Conservation (phyloP, 2,329 filamentous ascomycete species). For the Clonostachys sp. region DNA sequence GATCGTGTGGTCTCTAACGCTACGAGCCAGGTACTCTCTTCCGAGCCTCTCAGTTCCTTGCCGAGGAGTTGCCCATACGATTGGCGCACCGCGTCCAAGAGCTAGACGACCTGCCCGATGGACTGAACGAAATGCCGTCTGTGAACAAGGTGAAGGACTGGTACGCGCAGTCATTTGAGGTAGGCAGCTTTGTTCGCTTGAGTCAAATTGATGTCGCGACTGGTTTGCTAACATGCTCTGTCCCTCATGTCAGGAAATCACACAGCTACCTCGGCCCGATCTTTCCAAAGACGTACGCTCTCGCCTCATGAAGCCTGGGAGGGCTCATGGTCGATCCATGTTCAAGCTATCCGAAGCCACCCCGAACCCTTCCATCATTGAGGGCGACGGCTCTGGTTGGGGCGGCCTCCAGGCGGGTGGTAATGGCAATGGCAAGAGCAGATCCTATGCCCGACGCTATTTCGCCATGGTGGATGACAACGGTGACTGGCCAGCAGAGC, state of each 20-base stretch:
- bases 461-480: constrained; percentile 89
- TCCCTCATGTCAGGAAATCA: constrained; percentile 73
- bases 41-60: constrained; percentile 95
- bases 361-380: constrained; percentile 81
- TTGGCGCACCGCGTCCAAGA: constrained; percentile 95
- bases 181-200: constrained; percentile 35
- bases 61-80: constrained; percentile 95
- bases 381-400: constrained; percentile 72
- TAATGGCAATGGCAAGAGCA: constrained; percentile 33
- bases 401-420: constrained; percentile 38
- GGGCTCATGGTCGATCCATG: constrained; percentile 48
- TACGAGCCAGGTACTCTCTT: constrained; percentile 70
- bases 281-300: constrained; percentile 73
- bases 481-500: constrained; percentile 86
- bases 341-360: constrained; percentile 77
- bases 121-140: constrained; percentile 95
- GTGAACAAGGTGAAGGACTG: constrained; percentile 93
- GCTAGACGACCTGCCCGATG: constrained; percentile 86
- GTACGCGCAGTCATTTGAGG: constrained; percentile 99
- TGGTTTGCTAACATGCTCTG: background rate
- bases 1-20: background rate
- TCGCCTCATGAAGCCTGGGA: constrained; percentile 67
- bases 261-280: constrained; percentile 72
- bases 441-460: constrained; percentile 58
- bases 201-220: too few relatives aligned